A percentile compares a stretch with the other conserved stretches of the same genome.
phyloP scores from a whole-genome alignment of 2,329 filamentous ascomycete genomes.

The Plectosphaerella sp. region DNA sequence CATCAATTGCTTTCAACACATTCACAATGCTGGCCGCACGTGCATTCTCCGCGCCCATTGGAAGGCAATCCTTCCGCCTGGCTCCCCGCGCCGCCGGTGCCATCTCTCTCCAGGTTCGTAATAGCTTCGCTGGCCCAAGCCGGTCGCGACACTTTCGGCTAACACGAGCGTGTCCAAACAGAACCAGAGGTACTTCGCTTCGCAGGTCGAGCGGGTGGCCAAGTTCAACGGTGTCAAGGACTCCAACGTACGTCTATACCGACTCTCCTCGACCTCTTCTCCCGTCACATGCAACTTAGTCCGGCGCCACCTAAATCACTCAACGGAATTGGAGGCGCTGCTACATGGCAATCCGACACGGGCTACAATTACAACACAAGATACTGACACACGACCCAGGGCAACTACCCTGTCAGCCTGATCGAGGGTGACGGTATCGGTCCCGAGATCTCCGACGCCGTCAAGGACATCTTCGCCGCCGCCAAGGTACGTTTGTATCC shows the following conservation, averaged over 20 bases:
- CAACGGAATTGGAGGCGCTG: background rate
- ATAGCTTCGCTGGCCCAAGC: slow-evolving; percentile 5
- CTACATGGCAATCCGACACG: slow-evolving; percentile 5
- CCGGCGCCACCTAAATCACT: background rate
- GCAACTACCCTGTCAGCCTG: slow-evolving; percentile 91
- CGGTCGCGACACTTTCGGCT: too few species aligned
- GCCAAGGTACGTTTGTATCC: slow-evolving; percentile 65
- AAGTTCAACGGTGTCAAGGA: slow-evolving; percentile 92
- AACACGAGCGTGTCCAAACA: slow-evolving; percentile 16
- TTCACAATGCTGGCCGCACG: slow-evolving; percentile 78
- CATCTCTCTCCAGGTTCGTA: slow-evolving; percentile 52
- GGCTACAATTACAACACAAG: slow-evolving; percentile 1
- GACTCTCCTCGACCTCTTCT: slow-evolving; percentile 5
- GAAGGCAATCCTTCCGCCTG: slow-evolving; percentile 73
- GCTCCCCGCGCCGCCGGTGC: slow-evolving; percentile 51
- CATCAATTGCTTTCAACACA: slow-evolving; percentile 6
- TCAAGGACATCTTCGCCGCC: slow-evolving; percentile 97
- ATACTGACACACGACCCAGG: slow-evolving; percentile 44
- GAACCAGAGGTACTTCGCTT: slow-evolving; percentile 61
- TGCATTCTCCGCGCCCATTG: slow-evolving; percentile 69
- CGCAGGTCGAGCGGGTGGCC: slow-evolving; percentile 68
- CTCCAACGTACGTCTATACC: slow-evolving; percentile 63
- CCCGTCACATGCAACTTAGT: background rate
- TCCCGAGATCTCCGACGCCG: slow-evolving; percentile 93
- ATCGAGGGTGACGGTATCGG: slow-evolving; percentile 99